Base-by-base conservation (phyloP, 2,329 filamentous ascomycete species). In the Diplocarpon rosae region DNA sequence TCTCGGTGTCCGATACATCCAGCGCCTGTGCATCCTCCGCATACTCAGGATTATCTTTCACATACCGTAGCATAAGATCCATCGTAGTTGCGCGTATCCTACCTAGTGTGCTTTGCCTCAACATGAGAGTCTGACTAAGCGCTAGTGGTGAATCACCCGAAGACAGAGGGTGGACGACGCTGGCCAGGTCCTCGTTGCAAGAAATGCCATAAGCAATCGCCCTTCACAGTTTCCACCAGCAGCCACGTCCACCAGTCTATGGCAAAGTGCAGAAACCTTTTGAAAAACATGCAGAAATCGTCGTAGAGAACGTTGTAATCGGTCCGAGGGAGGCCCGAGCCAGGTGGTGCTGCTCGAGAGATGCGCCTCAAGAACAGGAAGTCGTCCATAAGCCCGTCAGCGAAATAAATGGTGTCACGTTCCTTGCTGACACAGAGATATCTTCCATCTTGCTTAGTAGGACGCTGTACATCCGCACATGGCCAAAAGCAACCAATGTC, bases 211-310 rank as follows among this genome's bases (percentile, higher is more conserved):
- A 39, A 15, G 16, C 31, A 36, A 20, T 36, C 43, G 20, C 37
- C 43, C 5, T 39, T 40, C 7, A 39, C 37, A 8, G 37, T 40
- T 27, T 31, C 43, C 17, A 34, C 24, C 9, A 40, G 37, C n/a
- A n/a, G n/a, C 43, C 43, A 45, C 11, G 28, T 39, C 37, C 43
- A 40, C 37, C 37, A 45, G 31, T 45, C 43, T 7, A 45, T 29
- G 33, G 43, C 43, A 27, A 29, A 45, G 37, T 45, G 37, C 15
- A 31, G 20, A 12, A 45, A 14, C 15, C 43, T 37, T 10, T 29
- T 20, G 27, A 40, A 15, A 3, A 39, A 20, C 5, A 17, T 2
- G 8, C 17, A 8, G 12, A 35, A 40, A 4, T 39, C 32, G 24
- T 45, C 37, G 14, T 36, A 39, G 2, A 11, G 32, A 17, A 14